Evolutionary conservation across 306 rosid genomes (phyloP), one percentile per base, ranked within the genome.

Genomic region (Glycine soja): DNA sequence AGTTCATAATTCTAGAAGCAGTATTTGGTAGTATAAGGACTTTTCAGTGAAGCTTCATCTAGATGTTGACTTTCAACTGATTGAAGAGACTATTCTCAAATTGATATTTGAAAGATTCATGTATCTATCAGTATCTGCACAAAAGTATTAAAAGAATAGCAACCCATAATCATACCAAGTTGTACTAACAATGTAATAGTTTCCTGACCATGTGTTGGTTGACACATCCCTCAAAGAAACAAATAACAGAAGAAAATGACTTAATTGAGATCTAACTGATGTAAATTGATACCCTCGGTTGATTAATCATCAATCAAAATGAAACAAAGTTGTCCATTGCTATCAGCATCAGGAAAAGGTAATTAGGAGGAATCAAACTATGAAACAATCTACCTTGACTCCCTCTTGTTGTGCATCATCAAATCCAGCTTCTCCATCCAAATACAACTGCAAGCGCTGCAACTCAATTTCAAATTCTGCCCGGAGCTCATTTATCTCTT

Each of bases 401-500:
- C 45, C 83, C 79, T 72, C 85, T 66, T 84, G 84, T 16, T 80
- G 88, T 11, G 83, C 67, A 50, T 74, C 85, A 59, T 76, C 78
- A 30, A 67, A 59, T 61, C 77, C 83, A 78, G 81, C 70, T 70
- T 90, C 98, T 12, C 79, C 80, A 62, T 93, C 98, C 87, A 93
- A 85, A 80, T 84, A 88, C 66, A 88, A 59, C 83, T 95, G 91
- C 90, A 95, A 50, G 79, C 84, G 85, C 61, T 93, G 93, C 36
- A 93, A 86, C 87, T 95, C 99, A 48, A 88, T 86, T 54, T 87
- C 92, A 76, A 95, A 90, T 79, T 95, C 97, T 43, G 82, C 90
- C 87, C 90, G 93, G 6, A 93, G 91, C 64, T 85, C 90, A 45
- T 84, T 86, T 57, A 93, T 93, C 58, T 83, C 93, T 54, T 84